Conservation (phyloP, 495 filamentous ascomycete genomes). For the Xylaria acuta region DNA sequence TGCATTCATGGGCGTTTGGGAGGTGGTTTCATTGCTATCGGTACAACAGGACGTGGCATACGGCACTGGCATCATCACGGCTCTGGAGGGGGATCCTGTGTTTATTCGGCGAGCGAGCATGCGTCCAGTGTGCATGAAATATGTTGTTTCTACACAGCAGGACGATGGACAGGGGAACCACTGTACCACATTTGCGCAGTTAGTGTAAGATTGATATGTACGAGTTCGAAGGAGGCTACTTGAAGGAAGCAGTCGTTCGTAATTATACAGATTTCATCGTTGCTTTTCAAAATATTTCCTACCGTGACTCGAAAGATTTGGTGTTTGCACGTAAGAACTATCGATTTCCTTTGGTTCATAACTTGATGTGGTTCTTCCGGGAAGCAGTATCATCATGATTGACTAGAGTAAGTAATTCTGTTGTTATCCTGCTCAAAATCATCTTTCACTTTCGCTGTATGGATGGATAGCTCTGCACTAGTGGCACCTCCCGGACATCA, state of each 20-base stretch:
- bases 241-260: not conserved
- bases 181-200: not conserved
- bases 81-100: not conserved
- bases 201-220: constrained; percentile 26
- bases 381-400: too few relatives aligned
- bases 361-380: not conserved
- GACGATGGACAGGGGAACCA: not conserved
- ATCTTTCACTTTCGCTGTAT: too few relatives aligned
- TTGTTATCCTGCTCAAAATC: too few relatives aligned
- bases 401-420: too few relatives aligned
- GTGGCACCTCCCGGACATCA: not conserved
- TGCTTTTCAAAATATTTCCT: not conserved
- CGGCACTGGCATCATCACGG: constrained; percentile 8
- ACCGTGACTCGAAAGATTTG: not conserved
- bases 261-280: not conserved
- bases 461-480: too few relatives aligned
- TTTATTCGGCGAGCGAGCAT: not conserved
- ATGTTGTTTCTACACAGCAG: not conserved
- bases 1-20: constrained; percentile 25
- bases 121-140: not conserved
- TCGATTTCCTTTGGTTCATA: not conserved
- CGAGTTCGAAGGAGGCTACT: not conserved
- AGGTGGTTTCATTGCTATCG: constrained; percentile 3
- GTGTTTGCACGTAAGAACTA: not conserved
- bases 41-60: constrained; percentile 20